phyloP scores from a whole-genome alignment of 345 rosid species.

The Bruguiera gymnorhiza region DNA sequence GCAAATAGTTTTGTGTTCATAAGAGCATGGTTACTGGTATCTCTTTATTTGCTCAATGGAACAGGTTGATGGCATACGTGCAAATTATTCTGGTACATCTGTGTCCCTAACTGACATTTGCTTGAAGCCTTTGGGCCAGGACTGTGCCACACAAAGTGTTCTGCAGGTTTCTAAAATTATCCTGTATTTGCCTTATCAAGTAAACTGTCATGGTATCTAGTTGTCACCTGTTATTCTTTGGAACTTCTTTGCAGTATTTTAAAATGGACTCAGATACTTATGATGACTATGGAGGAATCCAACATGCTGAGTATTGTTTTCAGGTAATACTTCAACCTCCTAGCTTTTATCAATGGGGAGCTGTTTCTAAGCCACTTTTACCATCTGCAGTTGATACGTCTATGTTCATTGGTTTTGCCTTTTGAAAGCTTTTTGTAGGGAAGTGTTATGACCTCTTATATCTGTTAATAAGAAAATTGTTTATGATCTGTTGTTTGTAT shows the following conservation, averaged over 20 bases:
- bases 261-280: constrained; percentile 27
- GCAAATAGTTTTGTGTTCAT: background rate
- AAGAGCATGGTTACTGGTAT: background rate
- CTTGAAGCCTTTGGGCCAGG: constrained; percentile 28
- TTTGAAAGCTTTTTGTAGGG: background rate
- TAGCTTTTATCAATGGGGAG: constrained; percentile 1
- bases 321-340: constrained; percentile 14
- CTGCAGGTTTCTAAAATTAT: constrained; percentile 22
- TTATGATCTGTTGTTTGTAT: no score
- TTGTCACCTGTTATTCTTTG: constrained; percentile 10
- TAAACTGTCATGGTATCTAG: background rate
- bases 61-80: constrained; percentile 24
- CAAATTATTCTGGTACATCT: constrained; percentile 22
- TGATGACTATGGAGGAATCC: constrained; percentile 26
- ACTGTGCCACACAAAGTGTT: constrained; percentile 31
- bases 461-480: background rate
- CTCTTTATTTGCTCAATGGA: background rate
- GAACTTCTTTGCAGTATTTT: constrained; percentile 19
- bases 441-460: background rate
- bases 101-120: constrained; percentile 29
- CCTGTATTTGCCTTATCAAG: background rate
- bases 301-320: constrained; percentile 28
- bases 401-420: background rate
- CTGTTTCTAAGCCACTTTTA: background rate
- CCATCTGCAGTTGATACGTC: background rate